These are phyloP conservation scores for Panicum virgatum DNA, from an alignment of 202 grass and related monocot species.

Conservation along the genomic window DNA sequence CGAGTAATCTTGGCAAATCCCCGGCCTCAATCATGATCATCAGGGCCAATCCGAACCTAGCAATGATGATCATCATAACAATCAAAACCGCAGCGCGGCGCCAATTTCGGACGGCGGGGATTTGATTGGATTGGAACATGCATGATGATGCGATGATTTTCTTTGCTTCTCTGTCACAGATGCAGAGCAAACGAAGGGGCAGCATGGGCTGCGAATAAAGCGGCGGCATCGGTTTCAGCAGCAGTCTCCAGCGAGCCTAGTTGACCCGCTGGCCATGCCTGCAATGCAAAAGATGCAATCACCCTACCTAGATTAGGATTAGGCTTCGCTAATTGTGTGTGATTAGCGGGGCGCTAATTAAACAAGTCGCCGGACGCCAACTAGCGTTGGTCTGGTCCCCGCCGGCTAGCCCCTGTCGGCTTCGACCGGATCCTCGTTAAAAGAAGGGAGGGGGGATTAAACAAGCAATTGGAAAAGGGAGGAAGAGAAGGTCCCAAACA, in stretches of 20 bases:
- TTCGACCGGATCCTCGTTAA: slow-evolving; percentile 47
- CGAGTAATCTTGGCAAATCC: not conserved
- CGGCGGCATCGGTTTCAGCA: slow-evolving; percentile 25
- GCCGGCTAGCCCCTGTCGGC: not conserved
- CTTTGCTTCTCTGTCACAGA: too few species aligned
- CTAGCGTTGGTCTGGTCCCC: slow-evolving; percentile 42
- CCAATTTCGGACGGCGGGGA: not conserved
- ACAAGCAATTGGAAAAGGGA: not conserved
- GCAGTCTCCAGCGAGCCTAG: not conserved
- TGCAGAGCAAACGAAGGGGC: too few species aligned
- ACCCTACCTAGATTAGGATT: not conserved
- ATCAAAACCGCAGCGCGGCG: not conserved
- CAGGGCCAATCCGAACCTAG: not conserved
- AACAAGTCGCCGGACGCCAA: slow-evolving; percentile 47
- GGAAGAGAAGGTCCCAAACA: not conserved
- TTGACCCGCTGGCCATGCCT: not conserved
- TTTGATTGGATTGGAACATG: not conserved
- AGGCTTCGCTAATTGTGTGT: not conserved
- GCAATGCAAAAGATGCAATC: not conserved
- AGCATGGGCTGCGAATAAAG: slow-evolving; percentile 9
- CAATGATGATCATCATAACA: not conserved
- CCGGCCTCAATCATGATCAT: not conserved
- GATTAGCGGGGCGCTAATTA: slow-evolving; percentile 23
- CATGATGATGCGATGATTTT: slow-evolving; percentile 3
- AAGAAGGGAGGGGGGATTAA: not conserved